Evolutionary conservation across 805 yeast species (phyloP).

Genomic region (Saturnispora dispora): DNA sequence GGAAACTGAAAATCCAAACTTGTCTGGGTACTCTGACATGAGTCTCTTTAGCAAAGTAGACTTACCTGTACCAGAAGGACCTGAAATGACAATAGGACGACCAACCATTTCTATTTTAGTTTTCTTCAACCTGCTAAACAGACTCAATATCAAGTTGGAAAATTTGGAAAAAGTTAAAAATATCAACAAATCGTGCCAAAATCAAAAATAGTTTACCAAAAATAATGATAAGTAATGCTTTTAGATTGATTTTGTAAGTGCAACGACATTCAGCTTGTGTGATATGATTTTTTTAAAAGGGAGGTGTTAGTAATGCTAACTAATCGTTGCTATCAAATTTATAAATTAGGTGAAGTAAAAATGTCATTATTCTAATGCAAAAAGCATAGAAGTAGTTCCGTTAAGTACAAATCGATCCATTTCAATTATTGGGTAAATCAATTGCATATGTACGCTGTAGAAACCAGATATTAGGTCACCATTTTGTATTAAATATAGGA

Average conservation of each 20-base stretch:
- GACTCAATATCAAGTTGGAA: neutral
- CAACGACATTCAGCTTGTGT: neutral
- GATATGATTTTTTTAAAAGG: too few species aligned
- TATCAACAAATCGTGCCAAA: neutral
- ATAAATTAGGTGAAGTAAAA: too few species aligned
- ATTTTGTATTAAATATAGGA: neutral
- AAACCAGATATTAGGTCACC: too few species aligned
- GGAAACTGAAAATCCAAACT: constrained; percentile 90
- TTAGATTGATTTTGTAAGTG: neutral
- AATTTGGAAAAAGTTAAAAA: neutral
- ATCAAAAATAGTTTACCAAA: neutral
- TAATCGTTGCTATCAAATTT: too few species aligned
- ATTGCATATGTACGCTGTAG: neutral
- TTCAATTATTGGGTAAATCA: too few species aligned
- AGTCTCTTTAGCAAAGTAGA: constrained; percentile 85
- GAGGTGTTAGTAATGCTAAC: neutral
- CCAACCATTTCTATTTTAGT: constrained; percentile 10
- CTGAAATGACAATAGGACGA: constrained; percentile 91
- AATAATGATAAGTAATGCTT: neutral
- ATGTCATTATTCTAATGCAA: too few species aligned
- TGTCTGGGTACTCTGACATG: constrained; percentile 81
- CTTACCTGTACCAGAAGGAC: constrained; percentile 96
- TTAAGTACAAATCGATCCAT: neutral
- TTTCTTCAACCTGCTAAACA: neutral
- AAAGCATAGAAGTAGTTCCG: neutral